Conservation (phyloP, 345 rosid species). For the Euphorbia pulcherrima region DNA sequence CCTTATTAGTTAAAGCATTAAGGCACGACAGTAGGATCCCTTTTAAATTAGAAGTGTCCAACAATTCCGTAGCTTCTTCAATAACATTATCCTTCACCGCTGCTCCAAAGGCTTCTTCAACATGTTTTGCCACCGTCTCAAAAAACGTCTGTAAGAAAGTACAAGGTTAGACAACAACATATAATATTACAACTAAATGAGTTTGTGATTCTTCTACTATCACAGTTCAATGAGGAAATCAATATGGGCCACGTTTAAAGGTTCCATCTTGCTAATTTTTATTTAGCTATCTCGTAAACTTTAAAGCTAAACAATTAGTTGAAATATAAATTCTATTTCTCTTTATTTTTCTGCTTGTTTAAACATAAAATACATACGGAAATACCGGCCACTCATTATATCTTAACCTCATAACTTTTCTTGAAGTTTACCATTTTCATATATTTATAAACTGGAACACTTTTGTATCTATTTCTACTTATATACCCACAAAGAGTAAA, state of each 20-base stretch:
- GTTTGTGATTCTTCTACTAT: not conserved
- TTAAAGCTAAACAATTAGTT: not conserved
- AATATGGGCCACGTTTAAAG: not conserved
- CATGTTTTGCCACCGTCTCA: conserved; percentile 47
- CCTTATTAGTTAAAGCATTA: conserved; percentile 56
- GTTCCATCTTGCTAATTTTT: not conserved
- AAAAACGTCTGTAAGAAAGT: conserved; percentile 50
- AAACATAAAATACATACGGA: not conserved
- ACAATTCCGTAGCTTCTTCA: conserved; percentile 22
- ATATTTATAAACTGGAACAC: too few species aligned
- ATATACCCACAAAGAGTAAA: not conserved
- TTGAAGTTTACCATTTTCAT: too few species aligned
- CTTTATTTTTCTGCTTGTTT: not conserved
- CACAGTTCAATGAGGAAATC: not conserved
- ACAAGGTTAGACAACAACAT: not conserved
- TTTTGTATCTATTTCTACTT: not conserved
- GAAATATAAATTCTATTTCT: not conserved
- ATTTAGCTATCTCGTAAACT: not conserved
- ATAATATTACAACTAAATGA: not conserved
- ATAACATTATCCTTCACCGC: conserved; percentile 14
- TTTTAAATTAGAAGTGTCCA: conserved; percentile 26
- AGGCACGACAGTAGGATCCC: conserved; percentile 37
- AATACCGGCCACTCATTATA: not conserved
- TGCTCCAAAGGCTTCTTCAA: conserved; percentile 60
- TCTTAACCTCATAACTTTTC: not conserved